phyloP scores from a whole-genome alignment of 805 yeast genomes.

The Metschnikowia bowlesiae region DNA sequence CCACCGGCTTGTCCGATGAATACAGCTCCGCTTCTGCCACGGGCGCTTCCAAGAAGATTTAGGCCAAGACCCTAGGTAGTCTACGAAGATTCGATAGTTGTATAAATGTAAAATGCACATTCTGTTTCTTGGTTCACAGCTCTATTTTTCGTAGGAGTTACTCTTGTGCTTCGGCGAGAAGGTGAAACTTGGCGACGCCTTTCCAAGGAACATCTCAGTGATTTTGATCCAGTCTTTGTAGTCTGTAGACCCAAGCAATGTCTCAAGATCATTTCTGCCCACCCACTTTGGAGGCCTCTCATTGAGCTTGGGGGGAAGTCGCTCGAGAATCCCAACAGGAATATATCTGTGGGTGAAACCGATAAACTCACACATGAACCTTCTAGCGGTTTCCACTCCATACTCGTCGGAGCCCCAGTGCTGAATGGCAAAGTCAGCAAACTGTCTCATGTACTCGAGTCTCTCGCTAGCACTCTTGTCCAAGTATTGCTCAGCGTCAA shows the following conservation, averaged over 20 bases:
- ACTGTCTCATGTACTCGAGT: constrained; percentile 65
- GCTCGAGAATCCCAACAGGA: constrained; percentile 89
- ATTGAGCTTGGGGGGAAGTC: constrained; percentile 81
- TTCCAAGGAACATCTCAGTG: constrained; percentile 92
- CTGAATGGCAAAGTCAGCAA: constrained; percentile 76
- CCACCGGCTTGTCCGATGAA: constrained; percentile 58
- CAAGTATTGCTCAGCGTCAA: constrained; percentile 80
- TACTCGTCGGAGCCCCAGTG: constrained; percentile 99
- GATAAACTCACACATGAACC: constrained; percentile 90
- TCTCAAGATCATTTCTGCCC: constrained; percentile 91
- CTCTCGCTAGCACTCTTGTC: constrained; percentile 92
- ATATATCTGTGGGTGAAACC: constrained; percentile 92
- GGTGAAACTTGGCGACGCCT: constrained; percentile 66
- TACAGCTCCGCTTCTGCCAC: constrained; percentile 42
- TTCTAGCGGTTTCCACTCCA: constrained; percentile 82
- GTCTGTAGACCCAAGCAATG: constrained; percentile 78
- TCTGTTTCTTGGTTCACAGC: neutral
- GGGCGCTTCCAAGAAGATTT: neutral
- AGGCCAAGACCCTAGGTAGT: neutral
- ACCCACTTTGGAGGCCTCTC: constrained; percentile 92
- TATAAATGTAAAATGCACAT: neutral
- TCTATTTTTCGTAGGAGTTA: constrained; percentile 50
- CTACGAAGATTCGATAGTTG: neutral
- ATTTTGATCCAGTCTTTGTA: constrained; percentile 94
- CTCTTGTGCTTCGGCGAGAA: constrained; percentile 95